Percentiles rank a stretch among this genome's conserved stretches.
These are phyloP conservation scores for Ceratocystis diversiconidia DNA, from an alignment of 2,329 filamentous ascomycete genomes.

Conservation along the genomic window DNA sequence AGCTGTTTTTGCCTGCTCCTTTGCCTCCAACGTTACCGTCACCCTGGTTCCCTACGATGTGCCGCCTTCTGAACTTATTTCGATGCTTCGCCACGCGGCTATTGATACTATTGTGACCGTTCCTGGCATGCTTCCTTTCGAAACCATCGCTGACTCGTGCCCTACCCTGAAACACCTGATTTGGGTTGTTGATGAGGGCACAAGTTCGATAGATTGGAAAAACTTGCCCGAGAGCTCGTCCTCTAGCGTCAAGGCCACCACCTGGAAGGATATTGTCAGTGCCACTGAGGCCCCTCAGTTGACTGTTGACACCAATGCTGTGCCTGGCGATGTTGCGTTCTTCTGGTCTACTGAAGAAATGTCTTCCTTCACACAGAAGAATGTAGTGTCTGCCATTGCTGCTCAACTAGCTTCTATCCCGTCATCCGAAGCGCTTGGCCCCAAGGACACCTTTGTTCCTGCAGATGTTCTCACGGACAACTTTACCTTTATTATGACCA, in stretches of 20 bases:
- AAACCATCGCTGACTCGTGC: constrained; percentile 54
- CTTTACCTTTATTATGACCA: constrained; percentile 64
- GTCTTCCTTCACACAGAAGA: constrained; percentile 66
- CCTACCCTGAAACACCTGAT: constrained; percentile 62
- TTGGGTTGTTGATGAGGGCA: constrained; percentile 87
- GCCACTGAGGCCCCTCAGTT: constrained; percentile 48
- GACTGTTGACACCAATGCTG: constrained; percentile 43
- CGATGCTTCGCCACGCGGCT: constrained; percentile 56
- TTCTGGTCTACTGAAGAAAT: constrained; percentile 61
- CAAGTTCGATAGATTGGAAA: constrained; percentile 88
- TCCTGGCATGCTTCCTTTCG: constrained; percentile 75
- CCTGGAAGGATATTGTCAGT: constrained; percentile 82
- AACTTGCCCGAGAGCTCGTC: constrained; percentile 67
- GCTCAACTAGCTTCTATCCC: constrained; percentile 66
- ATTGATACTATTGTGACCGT: constrained; percentile 73
- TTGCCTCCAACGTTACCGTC: constrained; percentile 67
- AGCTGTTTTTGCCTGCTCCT: constrained; percentile 74
- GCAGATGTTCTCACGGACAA: constrained; percentile 67
- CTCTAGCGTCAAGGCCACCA: constrained; percentile 63
- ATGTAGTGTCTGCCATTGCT: constrained; percentile 76
- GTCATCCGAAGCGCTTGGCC: constrained; percentile 54
- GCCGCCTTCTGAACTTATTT: constrained; percentile 50
- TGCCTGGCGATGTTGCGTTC: constrained; percentile 43
- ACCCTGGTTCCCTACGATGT: constrained; percentile 75
- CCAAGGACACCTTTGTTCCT: constrained; percentile 69